Base-by-base conservation (phyloP, 2,329 filamentous ascomycete species). In the Aspergillus spinulosporus region DNA sequence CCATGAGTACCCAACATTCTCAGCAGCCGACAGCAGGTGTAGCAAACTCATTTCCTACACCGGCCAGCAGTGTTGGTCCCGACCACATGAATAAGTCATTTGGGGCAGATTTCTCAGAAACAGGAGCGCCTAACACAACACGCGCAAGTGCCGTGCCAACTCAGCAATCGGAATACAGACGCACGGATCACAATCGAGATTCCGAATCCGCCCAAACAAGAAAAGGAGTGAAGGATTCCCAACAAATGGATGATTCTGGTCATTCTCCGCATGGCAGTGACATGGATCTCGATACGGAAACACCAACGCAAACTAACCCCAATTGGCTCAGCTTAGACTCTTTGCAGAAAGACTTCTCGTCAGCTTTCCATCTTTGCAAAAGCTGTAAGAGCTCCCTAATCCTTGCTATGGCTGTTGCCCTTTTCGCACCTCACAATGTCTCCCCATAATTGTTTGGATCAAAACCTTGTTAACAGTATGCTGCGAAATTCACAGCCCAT, bases 301-400 rank as follows among this genome's bases (percentile, higher is more conserved):
- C 58, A 14, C 51, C 58, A 45, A 54, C 56, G 34, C 61, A 59
- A 34, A 48, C 62, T 40, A 62, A 66, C 9, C 54, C 64, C 34
- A 63, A 62, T 52, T 67, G 70, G 57, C 65, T 69, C 47, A 72
- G 68, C 51, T 64, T 78, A 56, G 74, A 78, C 55, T 74, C 74
- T 54, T 66, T 79, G 61, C 74, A 78, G 63, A 71, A 73, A 59
- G 72, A 79, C 59, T 73, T 79, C 59, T 74, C 75, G 52, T 72
- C 74, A 60, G 74, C 76, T 60, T 79, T 77, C 68, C 76, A 77
- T 71, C 71, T 78, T 63, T 77, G 76, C 70, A 78, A 76, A 74
- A 76, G 72, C 68, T 74, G 77, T 80, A 79, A 79, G 77, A 73
- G 62, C 63, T 72, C 73, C 71, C 73, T 67, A 64, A 70, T 69